Percentiles rank a stretch among this genome's conserved stretches.
Conservation (phyloP, 306 rosid genomes). For the Lathyrus aphaca region DNA sequence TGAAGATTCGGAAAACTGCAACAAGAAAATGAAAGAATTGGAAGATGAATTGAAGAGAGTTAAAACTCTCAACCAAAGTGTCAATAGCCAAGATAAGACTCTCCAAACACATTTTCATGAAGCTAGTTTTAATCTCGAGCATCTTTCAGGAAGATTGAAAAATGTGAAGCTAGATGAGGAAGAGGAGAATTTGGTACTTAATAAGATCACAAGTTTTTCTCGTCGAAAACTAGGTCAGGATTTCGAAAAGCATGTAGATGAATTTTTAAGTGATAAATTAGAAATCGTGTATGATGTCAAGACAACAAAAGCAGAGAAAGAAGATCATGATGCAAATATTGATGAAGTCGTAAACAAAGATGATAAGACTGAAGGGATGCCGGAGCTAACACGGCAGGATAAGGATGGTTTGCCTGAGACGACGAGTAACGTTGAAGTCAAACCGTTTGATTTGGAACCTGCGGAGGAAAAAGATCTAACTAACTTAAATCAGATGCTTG, state of each 20-base stretch:
- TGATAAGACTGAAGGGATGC: constrained; percentile 27
- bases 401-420: constrained; percentile 43
- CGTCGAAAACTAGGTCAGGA: constrained; percentile 42
- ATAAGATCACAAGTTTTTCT: constrained; percentile 29
- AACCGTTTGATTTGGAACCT: constrained; percentile 38
- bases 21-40: constrained; percentile 58
- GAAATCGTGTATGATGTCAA: constrained; percentile 30
- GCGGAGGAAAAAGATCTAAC: constrained; percentile 51
- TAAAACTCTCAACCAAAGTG: constrained; percentile 46
- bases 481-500: constrained; percentile 57
- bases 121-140: constrained; percentile 60
- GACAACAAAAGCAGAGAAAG: not conserved
- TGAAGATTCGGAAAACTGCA: constrained; percentile 55
- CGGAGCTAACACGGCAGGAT: constrained; percentile 42
- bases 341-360: constrained; percentile 40
- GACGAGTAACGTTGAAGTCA: constrained; percentile 32
- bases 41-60: constrained; percentile 65
- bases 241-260: constrained; percentile 32
- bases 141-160: constrained; percentile 59
- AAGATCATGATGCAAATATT: constrained; percentile 31
- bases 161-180: constrained; percentile 57
- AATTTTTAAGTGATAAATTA: constrained; percentile 18
- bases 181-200: constrained; percentile 32
- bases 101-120: constrained; percentile 56
- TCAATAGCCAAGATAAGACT: constrained; percentile 45